Base-by-base conservation (phyloP, 306 rosid species). In the Herpetospermum pedunculosum region DNA sequence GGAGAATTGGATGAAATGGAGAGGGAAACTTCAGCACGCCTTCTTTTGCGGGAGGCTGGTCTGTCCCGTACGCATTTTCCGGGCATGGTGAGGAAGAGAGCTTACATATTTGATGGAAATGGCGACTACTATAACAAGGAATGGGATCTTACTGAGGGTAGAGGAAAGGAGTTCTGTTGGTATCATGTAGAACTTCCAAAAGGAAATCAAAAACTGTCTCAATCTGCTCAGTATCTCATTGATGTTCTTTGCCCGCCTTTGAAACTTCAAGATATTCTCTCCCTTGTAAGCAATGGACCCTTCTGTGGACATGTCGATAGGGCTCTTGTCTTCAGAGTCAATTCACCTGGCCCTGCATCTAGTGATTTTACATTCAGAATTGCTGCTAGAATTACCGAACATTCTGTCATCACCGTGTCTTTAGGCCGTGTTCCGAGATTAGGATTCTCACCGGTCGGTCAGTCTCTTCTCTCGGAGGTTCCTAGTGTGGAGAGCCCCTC, bases 231-330 rank as follows among this genome's bases (percentile, higher is more conserved):
- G 68, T 84, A 88, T 55, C 84, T 94, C 73, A 94, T 94, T 44
- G 87, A 87, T 44, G 90, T 84, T 81, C 88, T 94, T 53, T 94
- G 99, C 81, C 97, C 99, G 0, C 99, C 99, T 23, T 77, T 94
- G 91, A 94, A 89, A 55, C 96, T 94, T 49, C 97, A 94, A 68
- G 99, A 94, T 75, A 94, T 94, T 83, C 99, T 94, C 65, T 87
- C 99, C 8, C 99, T 94, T 75, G 88, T 94, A 57, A 94, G 99
- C 84, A 94, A 94, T 82, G 97, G 99, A 71, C 99, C 99, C 82
- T 91, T 88, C 79, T 94, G 99, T 81, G 99, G 89, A 1, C 90
- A 91, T 81, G 99, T 94, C 32, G 91, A 88, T 46, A 96, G 96
- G 73, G 95, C 96, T 10, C 96, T 94, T 54, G 96, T 94, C 11